Conservation (phyloP, 1,284 basidiomycete species). For the Cutaneotrichosporon cavernicola region DNA sequence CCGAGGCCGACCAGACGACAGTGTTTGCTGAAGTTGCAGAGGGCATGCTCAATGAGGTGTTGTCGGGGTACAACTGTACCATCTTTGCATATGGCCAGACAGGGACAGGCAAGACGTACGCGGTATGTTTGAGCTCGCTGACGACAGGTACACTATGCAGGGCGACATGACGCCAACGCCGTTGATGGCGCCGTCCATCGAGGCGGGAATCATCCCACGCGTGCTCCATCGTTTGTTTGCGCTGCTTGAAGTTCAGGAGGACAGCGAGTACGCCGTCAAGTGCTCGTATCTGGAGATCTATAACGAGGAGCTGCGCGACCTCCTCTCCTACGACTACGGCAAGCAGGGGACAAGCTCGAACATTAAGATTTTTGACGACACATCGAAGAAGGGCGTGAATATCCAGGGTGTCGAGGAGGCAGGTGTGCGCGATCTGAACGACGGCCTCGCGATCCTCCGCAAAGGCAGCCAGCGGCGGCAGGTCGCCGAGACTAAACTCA, state of each 20-base stretch:
- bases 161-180: slow-evolving; percentile 75
- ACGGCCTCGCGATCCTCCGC: slow-evolving; percentile 79
- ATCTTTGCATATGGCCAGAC: slow-evolving; percentile 99
- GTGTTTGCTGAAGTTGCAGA: slow-evolving; percentile 91
- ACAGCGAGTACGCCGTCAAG: slow-evolving; percentile 84
- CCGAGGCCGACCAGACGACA: slow-evolving; percentile 93
- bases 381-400: slow-evolving; percentile 71
- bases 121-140: slow-evolving; percentile 21
- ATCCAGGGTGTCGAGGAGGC: slow-evolving; percentile 95
- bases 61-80: slow-evolving; percentile 96
- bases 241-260: slow-evolving; percentile 70
- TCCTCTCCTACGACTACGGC: slow-evolving; percentile 72
- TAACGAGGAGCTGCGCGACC: slow-evolving; percentile 97
- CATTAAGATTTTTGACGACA: slow-evolving; percentile 91
- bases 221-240: slow-evolving; percentile 90
- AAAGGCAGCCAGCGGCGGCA: slow-evolving; percentile 89
- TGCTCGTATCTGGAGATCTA: slow-evolving; percentile 97
- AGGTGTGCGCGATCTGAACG: slow-evolving; percentile 75
- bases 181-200: slow-evolving; percentile 78
- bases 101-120: slow-evolving; percentile 96
- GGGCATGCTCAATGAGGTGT: slow-evolving; percentile 88
- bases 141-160: slow-evolving; percentile 83
- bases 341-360: slow-evolving; percentile 55
- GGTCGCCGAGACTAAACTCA: slow-evolving; percentile 96
- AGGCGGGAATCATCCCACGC: slow-evolving; percentile 97